A percentile compares a stretch with the other conserved stretches of the same genome.
Evolutionary conservation across 73 alveolate species (phyloP).

Genomic region (Paramecium pentaurelia): DNA sequence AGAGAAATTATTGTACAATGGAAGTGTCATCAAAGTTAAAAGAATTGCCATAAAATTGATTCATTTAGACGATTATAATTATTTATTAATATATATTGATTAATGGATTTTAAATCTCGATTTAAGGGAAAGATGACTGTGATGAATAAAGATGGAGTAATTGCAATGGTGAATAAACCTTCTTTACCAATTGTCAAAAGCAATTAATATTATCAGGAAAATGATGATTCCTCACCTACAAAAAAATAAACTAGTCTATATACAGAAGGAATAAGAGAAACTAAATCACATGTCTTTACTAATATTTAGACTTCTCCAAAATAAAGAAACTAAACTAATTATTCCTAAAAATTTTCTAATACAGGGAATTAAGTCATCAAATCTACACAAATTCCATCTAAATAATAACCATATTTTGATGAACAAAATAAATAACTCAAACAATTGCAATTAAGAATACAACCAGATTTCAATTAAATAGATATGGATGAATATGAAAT

Average conservation of each 20-base stretch:
- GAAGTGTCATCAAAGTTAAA: neutral
- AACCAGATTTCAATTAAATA: neutral
- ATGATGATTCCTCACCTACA: neutral
- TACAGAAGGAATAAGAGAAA: neutral
- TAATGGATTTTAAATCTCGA: conserved; percentile 37
- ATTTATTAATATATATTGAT: neutral
- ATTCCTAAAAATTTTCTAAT: neutral
- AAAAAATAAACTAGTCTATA: neutral
- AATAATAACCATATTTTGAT: neutral
- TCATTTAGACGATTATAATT: neutral
- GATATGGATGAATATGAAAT: conserved; percentile 34
- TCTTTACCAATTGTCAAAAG: neutral
- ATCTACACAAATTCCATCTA: neutral
- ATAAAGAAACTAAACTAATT: neutral
- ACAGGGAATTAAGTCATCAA: neutral
- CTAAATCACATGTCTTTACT: neutral
- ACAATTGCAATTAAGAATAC: neutral
- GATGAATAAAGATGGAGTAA: conserved; percentile 36
- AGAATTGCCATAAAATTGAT: neutral
- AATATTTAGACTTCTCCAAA: neutral
- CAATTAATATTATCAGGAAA: neutral
- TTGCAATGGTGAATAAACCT: neutral
- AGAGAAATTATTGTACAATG: neutral
- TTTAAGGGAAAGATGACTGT: conserved; percentile 10
- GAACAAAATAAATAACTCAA: neutral